Evolutionary conservation across 2,329 filamentous ascomycete species (phyloP).

Genomic region (Phialophora verrucosa): DNA sequence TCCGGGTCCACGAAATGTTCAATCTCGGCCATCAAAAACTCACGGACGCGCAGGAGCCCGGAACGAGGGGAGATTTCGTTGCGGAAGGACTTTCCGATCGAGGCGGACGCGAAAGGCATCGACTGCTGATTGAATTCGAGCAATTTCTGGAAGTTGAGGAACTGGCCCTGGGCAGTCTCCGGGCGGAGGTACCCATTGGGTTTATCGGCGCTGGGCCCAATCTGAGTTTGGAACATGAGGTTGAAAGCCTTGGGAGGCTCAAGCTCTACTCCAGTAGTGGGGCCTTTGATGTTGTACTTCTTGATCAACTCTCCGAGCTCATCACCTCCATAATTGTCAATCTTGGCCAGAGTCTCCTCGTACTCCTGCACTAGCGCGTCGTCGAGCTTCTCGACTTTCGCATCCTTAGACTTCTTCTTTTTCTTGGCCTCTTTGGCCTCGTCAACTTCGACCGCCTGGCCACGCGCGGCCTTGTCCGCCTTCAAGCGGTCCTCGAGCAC

Average conservation of each 20-base stretch:
- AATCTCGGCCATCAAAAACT: conserved; percentile 99
- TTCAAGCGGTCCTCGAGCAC: conserved; percentile 85
- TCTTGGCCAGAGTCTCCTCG: conserved; percentile 86
- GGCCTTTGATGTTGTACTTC: conserved; percentile 91
- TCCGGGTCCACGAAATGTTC: conserved; percentile 97
- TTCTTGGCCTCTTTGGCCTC: conserved; percentile 85
- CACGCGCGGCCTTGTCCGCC: conserved; percentile 90
- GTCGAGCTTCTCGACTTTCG: conserved; percentile 81
- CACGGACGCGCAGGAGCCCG: conserved; percentile 89
- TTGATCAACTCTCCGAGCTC: conserved; percentile 86
- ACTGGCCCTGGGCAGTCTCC: conserved; percentile 97
- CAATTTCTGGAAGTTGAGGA: conserved; percentile 94
- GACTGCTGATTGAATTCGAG: conserved; percentile 93
- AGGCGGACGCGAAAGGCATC: conserved; percentile 97
- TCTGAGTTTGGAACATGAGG: conserved; percentile 97
- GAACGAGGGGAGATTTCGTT: conserved; percentile 96
- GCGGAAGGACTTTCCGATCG: conserved; percentile 95
- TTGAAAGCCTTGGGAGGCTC: conserved; percentile 89
- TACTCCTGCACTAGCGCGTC: conserved; percentile 88
- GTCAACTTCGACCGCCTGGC: conserved; percentile 69
- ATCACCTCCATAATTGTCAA: conserved; percentile 91
- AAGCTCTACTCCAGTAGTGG: conserved; percentile 75
- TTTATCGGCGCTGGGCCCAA: conserved; percentile 87
- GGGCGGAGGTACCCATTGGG: conserved; percentile 80
- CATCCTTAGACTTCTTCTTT: conserved; percentile 81